These are phyloP conservation scores for Trichoderma parareesei DNA, from an alignment of 495 filamentous ascomycete species.

Conservation along the genomic window DNA sequence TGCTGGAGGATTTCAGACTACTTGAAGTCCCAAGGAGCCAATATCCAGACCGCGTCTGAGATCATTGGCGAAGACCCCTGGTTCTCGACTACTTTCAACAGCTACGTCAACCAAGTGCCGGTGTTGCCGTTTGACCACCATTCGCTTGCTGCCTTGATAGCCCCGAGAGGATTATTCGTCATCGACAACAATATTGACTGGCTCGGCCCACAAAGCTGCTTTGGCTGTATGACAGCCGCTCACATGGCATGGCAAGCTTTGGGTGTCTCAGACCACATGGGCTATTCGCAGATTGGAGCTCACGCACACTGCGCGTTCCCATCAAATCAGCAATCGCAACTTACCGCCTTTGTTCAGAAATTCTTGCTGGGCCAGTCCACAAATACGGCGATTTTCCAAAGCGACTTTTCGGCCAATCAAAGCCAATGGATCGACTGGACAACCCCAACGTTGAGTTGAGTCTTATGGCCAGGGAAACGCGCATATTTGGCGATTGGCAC, in stretches of 20 bases:
- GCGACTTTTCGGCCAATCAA: background rate
- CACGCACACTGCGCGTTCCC: conserved; percentile 50
- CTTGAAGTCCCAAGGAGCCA: conserved; percentile 34
- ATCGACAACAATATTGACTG: conserved; percentile 50
- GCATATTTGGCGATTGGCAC: too few relatives aligned
- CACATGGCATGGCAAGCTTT: conserved; percentile 42
- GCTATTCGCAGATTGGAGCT: conserved; percentile 43
- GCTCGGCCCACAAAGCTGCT: conserved; percentile 41
- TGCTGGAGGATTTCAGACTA: conserved; percentile 44
- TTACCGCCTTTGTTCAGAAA: conserved; percentile 46
- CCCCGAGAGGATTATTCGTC: conserved; percentile 37
- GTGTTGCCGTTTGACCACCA: conserved; percentile 44
- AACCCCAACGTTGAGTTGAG: background rate
- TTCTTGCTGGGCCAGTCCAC: conserved; percentile 35
- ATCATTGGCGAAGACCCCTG: conserved; percentile 45
- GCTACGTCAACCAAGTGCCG: conserved; percentile 29
- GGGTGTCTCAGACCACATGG: conserved; percentile 40
- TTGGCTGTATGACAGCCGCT: conserved; percentile 48
- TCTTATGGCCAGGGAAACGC: too few relatives aligned
- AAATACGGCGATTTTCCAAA: background rate
- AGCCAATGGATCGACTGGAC: conserved; percentile 3
- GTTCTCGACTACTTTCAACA: conserved; percentile 39
- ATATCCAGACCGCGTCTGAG: conserved; percentile 42
- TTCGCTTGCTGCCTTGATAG: conserved; percentile 38
- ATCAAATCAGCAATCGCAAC: conserved; percentile 35